Evolutionary conservation across 192 early-diverging fungal species (phyloP), one percentile per base, ranked within the genome.

Genomic region (Backusella psychrophila): DNA sequence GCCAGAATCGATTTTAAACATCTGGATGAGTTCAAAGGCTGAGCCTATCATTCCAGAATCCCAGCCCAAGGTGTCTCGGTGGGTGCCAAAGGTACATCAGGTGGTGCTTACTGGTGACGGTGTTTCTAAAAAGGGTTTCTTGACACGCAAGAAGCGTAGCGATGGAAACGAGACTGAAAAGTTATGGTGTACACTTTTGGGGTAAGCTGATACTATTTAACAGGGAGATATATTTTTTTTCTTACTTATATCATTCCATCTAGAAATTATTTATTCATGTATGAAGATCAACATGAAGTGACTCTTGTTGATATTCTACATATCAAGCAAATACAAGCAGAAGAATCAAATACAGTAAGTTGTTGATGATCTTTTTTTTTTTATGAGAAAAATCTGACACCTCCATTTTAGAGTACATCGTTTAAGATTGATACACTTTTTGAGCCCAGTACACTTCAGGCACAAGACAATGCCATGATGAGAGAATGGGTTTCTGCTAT

Each of bases 191-290:
- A 14, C 12, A 19, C 39, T 71, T 42, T 49, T 49, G 44, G 69
- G 69, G 69, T 71, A 71, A 46, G 17, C 3, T 33, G 33, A 33
- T 33, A 33, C 33, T 33, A 33, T 33, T 33, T 33, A 2, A 33
- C 2, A 33, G 1, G 2, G 31, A 2, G 2, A 33, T 1, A 33
- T 33, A 1, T 33, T 3, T 33, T 33, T 33, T 3, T 21, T 6
- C 6, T 31, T 46, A 19, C 31, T 44, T 14, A 1, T 11, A 49
- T 46, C 29, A 29, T 29, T 29, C 23, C 33, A 44, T 68, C 35
- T 71, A 71, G 69, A 71, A 71, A 71, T 46, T 71, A 71, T 42
- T 71, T 71, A 42, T 71, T 71, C 42, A 26, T 71, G 69, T 71
- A 71, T 46, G 36, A 49, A 19, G 69, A 71, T 49, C 69, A 71